These are phyloP conservation scores for Westerdykella ornata DNA, from an alignment of 2,329 filamentous ascomycete genomes.

Conservation along the genomic window DNA sequence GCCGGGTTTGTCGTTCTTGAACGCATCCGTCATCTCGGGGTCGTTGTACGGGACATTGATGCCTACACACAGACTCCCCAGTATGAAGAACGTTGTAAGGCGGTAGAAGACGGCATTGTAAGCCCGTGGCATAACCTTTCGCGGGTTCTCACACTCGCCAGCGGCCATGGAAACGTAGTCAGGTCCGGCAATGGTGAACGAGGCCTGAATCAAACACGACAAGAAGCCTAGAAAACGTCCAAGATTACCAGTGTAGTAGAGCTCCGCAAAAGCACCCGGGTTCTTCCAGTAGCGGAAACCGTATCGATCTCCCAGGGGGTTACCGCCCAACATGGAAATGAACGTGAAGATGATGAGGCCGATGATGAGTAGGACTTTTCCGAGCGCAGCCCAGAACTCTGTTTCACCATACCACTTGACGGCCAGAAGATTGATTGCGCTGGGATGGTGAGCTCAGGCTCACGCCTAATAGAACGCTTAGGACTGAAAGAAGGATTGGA, in stretches of 20 bases:
- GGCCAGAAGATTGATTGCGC: conserved; percentile 60
- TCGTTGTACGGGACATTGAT: conserved; percentile 67
- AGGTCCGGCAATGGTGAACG: conserved; percentile 44
- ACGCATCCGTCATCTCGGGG: conserved; percentile 53
- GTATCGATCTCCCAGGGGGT: conserved; percentile 52
- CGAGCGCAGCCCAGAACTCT: conserved; percentile 68
- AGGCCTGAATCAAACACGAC: conserved; percentile 61
- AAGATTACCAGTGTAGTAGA: conserved; percentile 58
- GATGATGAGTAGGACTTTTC: conserved; percentile 45
- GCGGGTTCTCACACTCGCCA: conserved; percentile 43
- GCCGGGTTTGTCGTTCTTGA: conserved; percentile 52
- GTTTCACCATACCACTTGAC: conserved; percentile 46
- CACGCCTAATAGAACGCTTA: not conserved
- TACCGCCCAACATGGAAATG: conserved; percentile 75
- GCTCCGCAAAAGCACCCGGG: conserved; percentile 62
- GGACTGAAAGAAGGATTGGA: conserved; percentile 2
- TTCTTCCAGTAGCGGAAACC: conserved; percentile 48
- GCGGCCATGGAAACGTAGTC: conserved; percentile 47
- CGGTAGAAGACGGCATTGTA: conserved; percentile 77
- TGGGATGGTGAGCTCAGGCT: conserved; percentile 11
- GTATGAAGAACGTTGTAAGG: conserved; percentile 66
- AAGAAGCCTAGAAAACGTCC: conserved; percentile 73
- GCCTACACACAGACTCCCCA: conserved; percentile 63
- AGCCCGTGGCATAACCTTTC: conserved; percentile 57
- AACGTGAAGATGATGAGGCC: conserved; percentile 56